Evolutionary conservation across 352 stramenopile genomes (phyloP).

Genomic region (Phytophthora pseudosyringae): DNA sequence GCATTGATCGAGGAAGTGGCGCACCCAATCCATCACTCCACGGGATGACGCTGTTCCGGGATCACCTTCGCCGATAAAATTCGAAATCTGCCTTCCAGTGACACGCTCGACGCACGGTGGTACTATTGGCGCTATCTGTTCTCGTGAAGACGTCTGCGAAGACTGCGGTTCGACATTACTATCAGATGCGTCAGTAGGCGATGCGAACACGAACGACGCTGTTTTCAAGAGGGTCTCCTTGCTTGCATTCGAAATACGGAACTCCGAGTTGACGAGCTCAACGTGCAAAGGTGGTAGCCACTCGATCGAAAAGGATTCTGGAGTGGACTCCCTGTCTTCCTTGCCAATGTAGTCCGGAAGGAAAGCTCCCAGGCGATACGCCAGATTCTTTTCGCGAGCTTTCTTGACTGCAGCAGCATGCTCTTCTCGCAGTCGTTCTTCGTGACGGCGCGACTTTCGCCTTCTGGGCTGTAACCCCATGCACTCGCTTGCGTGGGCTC

Average conservation of each 20-base stretch:
- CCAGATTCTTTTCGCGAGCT: constrained; percentile 65
- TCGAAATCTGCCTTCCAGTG: constrained; percentile 11
- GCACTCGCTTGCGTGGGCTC: constrained; percentile 28
- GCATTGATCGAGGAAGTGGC: constrained; percentile 64
- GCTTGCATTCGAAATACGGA: constrained; percentile 34
- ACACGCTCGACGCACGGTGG: constrained; percentile 1
- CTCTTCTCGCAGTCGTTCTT: constrained; percentile 72
- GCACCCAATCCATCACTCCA: constrained; percentile 37
- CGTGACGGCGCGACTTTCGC: constrained; percentile 70
- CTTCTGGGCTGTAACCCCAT: constrained; percentile 40
- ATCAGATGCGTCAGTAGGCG: constrained; percentile 4
- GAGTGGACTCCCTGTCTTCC: constrained; percentile 4
- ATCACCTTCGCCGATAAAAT: constrained; percentile 22
- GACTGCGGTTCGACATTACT: neutral
- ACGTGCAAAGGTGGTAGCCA: constrained; percentile 40
- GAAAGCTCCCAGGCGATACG: constrained; percentile 58
- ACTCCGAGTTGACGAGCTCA: constrained; percentile 36
- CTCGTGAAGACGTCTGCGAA: constrained; percentile 6
- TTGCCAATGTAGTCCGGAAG: constrained; percentile 29
- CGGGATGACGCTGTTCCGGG: neutral
- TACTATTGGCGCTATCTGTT: neutral
- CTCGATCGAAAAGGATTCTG: constrained; percentile 19
- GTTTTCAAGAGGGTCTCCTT: constrained; percentile 19
- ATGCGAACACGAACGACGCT: constrained; percentile 27
- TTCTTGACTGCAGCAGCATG: constrained; percentile 68